phyloP scores from a whole-genome alignment of 148 eudicot genomes.

The Rhododendron griersonianum region DNA sequence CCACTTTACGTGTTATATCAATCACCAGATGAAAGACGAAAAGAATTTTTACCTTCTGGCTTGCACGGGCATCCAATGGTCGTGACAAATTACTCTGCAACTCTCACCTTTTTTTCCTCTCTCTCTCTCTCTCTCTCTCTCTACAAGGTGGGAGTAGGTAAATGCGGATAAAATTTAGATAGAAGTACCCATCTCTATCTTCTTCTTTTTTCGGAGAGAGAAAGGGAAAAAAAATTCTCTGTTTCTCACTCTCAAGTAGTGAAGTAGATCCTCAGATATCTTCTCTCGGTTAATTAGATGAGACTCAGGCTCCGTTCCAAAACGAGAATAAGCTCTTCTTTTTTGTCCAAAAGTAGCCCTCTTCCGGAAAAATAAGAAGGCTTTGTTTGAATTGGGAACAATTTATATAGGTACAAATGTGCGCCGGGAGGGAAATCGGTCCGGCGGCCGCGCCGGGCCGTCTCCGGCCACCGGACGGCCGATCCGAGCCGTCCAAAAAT shows the following conservation, averaged over 20 bases:
- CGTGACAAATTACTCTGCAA: constrained; percentile 11
- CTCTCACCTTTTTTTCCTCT: background rate
- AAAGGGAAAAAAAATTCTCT: background rate
- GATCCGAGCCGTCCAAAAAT: too few relatives aligned
- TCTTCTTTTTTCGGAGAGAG: background rate
- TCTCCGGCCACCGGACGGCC: too few relatives aligned
- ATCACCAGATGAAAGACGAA: constrained; percentile 16
- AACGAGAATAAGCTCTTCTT: too few relatives aligned
- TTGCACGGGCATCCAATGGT: constrained; percentile 35
- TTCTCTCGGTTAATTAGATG: background rate
- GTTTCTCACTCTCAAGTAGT: background rate
- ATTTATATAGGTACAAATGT: too few relatives aligned
- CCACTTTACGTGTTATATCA: constrained; percentile 9
- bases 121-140: background rate
- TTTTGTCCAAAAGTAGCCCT: too few relatives aligned
- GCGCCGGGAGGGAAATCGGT: too few relatives aligned
- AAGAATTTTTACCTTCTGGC: constrained; percentile 20
- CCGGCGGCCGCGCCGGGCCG: too few relatives aligned
- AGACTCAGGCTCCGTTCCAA: too few relatives aligned
- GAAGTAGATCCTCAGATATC: background rate
- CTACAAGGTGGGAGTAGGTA: background rate
- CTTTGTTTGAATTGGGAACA: too few relatives aligned
- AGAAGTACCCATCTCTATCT: constrained; percentile 13
- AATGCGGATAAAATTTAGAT: background rate
- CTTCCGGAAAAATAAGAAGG: too few relatives aligned